Evolutionary conservation across 2,329 filamentous ascomycete genomes (phyloP).

Genomic region (Penicillium sp.): DNA sequence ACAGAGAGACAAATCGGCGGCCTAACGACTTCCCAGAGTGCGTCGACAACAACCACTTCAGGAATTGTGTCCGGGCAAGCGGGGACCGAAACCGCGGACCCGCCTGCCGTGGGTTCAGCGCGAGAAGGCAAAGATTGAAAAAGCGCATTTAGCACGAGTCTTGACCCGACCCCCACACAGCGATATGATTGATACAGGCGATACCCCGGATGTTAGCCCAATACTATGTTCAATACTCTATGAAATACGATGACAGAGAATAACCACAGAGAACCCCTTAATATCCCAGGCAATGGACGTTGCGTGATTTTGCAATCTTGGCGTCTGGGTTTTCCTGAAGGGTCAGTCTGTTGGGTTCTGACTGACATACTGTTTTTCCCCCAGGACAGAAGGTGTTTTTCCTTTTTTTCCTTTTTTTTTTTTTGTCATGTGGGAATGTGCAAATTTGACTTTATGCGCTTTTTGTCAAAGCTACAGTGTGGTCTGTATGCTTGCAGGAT

Average conservation of each 20-base stretch:
- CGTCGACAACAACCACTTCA: slow-evolving; percentile 9
- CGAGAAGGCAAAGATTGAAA: slow-evolving; percentile 23
- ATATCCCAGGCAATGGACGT: background rate
- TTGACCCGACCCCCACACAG: background rate
- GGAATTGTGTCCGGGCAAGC: slow-evolving; percentile 16
- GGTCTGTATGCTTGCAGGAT: background rate
- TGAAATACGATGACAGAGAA: slow-evolving; percentile 2
- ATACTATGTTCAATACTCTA: background rate
- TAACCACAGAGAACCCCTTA: background rate
- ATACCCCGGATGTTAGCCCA: background rate
- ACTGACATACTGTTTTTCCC: background rate
- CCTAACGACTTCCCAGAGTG: slow-evolving; percentile 10
- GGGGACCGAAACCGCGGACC: slow-evolving; percentile 20
- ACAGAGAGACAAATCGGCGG: slow-evolving; percentile 27
- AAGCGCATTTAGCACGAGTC: background rate
- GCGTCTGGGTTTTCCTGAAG: background rate
- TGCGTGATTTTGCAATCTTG: slow-evolving; percentile 1
- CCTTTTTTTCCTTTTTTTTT: background rate
- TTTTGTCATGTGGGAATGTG: background rate
- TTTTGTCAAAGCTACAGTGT: background rate
- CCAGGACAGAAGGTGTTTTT: background rate
- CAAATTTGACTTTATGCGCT: background rate
- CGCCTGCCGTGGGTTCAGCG: slow-evolving; percentile 16
- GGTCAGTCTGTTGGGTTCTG: background rate
- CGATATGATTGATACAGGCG: slow-evolving; percentile 5